Conservation (phyloP, 768 basidiomycete genomes). For the Chalciporus chontae region DNA sequence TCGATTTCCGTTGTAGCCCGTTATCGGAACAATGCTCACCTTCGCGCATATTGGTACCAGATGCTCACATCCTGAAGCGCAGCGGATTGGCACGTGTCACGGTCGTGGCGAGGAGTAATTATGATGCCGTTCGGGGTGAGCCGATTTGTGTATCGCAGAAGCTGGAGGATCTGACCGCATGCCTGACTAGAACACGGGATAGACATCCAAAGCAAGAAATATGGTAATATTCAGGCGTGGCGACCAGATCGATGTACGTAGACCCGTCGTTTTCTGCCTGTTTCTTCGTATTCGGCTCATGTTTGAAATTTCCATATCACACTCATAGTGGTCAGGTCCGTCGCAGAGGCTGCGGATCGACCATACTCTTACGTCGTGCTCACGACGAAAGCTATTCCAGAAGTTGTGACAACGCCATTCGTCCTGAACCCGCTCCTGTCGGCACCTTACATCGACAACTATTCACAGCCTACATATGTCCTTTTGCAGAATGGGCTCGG, state of each 20-base stretch:
- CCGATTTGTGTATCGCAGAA: background rate
- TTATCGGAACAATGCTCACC: background rate
- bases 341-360: conserved; percentile 57
- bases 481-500: conserved; percentile 71
- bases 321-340: conserved; percentile 50
- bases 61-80: conserved; percentile 52
- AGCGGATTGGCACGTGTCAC: conserved; percentile 64
- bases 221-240: conserved; percentile 56
- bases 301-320: too few species aligned
- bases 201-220: conserved; percentile 54
- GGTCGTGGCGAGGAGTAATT: conserved; percentile 70
- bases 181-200: conserved; percentile 46
- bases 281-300: background rate
- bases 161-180: background rate
- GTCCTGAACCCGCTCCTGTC: conserved; percentile 57
- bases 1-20: background rate
- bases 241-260: conserved; percentile 56
- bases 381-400: conserved; percentile 70
- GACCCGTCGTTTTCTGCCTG: conserved; percentile 17
- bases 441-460: conserved; percentile 40
- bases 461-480: conserved; percentile 56
- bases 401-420: conserved; percentile 52
- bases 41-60: conserved; percentile 28
- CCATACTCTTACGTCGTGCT: conserved; percentile 64
- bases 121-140: conserved; percentile 49